These are phyloP conservation scores for Persicaria maculosa DNA, from an alignment of 148 eudicot species.

Conservation along the genomic window DNA sequence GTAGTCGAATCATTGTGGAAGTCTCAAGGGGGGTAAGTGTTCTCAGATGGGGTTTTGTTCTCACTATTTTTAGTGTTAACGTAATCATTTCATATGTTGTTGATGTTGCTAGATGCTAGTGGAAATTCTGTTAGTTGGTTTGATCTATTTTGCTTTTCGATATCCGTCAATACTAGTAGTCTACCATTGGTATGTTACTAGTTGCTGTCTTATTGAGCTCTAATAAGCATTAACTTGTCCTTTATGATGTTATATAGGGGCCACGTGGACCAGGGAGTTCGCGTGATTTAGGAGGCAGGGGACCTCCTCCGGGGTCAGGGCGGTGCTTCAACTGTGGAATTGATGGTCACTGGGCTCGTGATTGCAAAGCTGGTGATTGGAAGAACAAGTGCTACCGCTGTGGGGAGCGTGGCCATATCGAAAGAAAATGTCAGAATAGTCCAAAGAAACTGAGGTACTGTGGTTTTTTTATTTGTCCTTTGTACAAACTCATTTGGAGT, in stretches of 20 bases:
- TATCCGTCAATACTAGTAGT: too few relatives aligned
- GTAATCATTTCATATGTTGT: not conserved
- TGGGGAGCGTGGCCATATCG: constrained; percentile 92
- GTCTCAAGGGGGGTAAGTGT: constrained; percentile 72
- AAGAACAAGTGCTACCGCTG: constrained; percentile 95
- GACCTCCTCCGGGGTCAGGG: constrained; percentile 89
- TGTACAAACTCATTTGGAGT: too few relatives aligned
- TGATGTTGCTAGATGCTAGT: too few relatives aligned
- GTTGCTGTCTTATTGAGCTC: too few relatives aligned
- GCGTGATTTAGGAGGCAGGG: constrained; percentile 20
- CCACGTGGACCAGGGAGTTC: constrained; percentile 71
- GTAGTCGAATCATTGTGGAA: constrained; percentile 75
- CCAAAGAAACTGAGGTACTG: constrained; percentile 57
- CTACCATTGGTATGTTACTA: too few relatives aligned
- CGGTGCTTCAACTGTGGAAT: constrained; percentile 93
- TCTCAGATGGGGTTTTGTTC: too few relatives aligned
- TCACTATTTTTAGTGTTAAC: too few relatives aligned
- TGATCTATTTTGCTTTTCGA: too few relatives aligned
- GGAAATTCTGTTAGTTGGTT: not conserved
- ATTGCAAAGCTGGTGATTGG: constrained; percentile 96
- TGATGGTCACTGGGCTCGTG: constrained; percentile 98
- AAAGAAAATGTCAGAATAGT: constrained; percentile 81
- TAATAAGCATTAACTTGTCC: not conserved
- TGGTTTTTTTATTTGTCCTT: not conserved
- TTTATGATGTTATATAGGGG: constrained; percentile 25